Conservation (phyloP, 2,329 filamentous ascomycete species). For the Hymenoscyphus fraxineus region DNA sequence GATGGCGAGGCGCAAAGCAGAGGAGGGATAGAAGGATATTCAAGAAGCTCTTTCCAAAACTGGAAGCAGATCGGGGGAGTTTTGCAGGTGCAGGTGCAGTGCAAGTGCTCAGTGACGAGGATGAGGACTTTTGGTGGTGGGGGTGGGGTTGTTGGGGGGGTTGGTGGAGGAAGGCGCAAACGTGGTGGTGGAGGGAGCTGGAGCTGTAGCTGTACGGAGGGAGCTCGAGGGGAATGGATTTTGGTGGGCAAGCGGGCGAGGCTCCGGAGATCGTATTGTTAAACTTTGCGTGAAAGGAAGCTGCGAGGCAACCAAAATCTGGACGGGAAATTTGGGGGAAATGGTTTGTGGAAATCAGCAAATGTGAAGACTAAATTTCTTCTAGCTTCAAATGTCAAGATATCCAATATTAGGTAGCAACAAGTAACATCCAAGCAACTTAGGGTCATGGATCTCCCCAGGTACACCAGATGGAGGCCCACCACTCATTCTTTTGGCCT, state of each 20-base stretch:
- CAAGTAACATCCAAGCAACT: no score
- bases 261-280: neutral
- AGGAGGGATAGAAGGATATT: neutral
- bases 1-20: neutral
- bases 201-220: no score
- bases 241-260: neutral
- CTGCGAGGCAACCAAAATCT: neutral
- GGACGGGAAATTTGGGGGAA: neutral
- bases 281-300: neutral
- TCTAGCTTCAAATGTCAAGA: neutral
- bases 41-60: conserved; percentile 13
- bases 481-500: no score
- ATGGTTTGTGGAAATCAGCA: neutral
- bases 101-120: neutral
- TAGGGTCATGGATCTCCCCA: no score
- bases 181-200: neutral
- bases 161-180: neutral
- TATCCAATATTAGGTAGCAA: no score
- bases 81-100: no score
- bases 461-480: no score
- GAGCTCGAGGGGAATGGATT: neutral
- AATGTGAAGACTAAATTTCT: neutral
- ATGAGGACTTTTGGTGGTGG: neutral
- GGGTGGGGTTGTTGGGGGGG: neutral
- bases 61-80: neutral